Evolutionary conservation across 2,329 filamentous ascomycete species (phyloP), one percentile per base, ranked within the genome.

Genomic region (Penicillium griseofulvum): DNA sequence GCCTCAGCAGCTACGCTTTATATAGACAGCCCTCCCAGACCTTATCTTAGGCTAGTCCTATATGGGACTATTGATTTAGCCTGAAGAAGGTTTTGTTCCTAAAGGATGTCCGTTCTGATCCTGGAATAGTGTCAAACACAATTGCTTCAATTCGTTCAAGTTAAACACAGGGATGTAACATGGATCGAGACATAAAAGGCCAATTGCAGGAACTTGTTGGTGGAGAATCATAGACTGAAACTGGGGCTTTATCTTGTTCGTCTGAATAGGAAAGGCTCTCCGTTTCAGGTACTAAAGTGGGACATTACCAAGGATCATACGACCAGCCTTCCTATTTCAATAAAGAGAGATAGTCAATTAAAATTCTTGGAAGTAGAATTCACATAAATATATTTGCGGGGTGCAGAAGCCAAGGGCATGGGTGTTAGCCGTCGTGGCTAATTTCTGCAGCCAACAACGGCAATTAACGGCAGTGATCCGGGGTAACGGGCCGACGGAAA

Each of bases 401-500:
- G 34, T 48, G 26, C 19, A 28, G 43, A 33, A 34, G 19, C 34
- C 26, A 51, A 11, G 12, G 38, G n/a, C 14, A 29, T 1, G 2
- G 19, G 19, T 12, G 9, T 29, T 12, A 36, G 8, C 22, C 19
- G 11, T 7, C 28, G 46, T 41, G 36, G 53, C 39, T 52, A 41
- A 43, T 43, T 39, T 42, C 42, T 57, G 42, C 51, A 52, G 53
- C 45, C 26, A 38, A 17, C 33, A 43, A 49, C 8, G 45, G 44
- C 38, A 53, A 24, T 51, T 8, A 26, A 52, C 5, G n/a, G 14
- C 42, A 38, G 22, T 43, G 41, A 49, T 56, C 55, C 65, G 65
- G 64, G 46, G 54, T 51, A 46, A 46, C 63, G 64, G 62, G 49
- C 65, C 64, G 60, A 56, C 54, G 47, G 46, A 11, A 33, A 39